Evolutionary conservation across 805 yeast genomes (phyloP), one percentile per base, ranked within the genome.

Genomic region (Wickerhamomyces bisporus): DNA sequence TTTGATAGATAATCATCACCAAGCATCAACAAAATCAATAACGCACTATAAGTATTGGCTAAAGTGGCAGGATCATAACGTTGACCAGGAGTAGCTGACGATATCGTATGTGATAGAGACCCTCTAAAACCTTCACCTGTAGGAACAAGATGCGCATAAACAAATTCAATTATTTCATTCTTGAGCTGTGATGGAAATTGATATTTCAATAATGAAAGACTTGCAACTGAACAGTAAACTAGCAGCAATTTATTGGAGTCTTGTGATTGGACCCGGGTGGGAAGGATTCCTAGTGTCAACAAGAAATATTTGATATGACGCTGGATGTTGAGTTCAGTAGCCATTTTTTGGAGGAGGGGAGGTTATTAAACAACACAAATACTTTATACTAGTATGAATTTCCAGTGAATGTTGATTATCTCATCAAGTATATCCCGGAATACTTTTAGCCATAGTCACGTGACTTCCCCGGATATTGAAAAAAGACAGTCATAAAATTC

Each of bases 21-120:
- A 12, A 84, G 60, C n/a, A 75, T 62, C 1, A 77, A 54, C 27
- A 84, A 62, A 10, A 71, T 64, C 26, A 76, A 71, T 25, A 88
- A 58, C 2, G 86, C 89, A 61, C 88, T 84, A 47, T 79, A 77
- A 0, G 96, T 88, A 6, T 88, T 77, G 1, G 91, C 75, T 6
- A 86, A 58, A 45, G 77, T 81, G 1, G 89, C 75, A 1, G 77
- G 62, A 50, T 81, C 88, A 49, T 76, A 79, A 9, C 34, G 36
- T 3, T 44, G 39, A 2, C 42, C 43, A 5, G 4, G 4, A 5
- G 20, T 9, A 6, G 6, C 31, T 12, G 14, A 32, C 1, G 45
- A 43, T 1, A 55, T 36, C 8, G 55, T 53, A 49, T 79, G 80
- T 3, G 71, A 64, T 19, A 62, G 48, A 7, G 83, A 77, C 2